Percentiles rank a stretch among this genome's conserved stretches.
Evolutionary conservation across 1,139 yeast genomes (phyloP).

Genomic region (Hansenula sp.): DNA sequence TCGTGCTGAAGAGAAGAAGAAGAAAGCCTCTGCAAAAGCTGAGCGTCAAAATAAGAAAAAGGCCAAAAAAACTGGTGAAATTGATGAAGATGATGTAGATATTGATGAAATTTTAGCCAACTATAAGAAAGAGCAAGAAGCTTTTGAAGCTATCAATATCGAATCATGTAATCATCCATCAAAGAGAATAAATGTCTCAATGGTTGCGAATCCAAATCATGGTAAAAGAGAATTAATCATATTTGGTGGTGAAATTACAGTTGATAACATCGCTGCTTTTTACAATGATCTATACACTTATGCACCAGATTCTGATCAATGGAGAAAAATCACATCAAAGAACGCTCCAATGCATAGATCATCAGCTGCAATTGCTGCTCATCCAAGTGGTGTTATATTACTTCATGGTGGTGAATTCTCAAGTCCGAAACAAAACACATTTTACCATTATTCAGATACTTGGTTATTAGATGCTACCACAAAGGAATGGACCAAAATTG

Average conservation of each 20-base stretch:
- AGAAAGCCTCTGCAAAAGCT: conserved; percentile 71
- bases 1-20: conserved; percentile 76
- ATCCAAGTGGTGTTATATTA: conserved; percentile 81
- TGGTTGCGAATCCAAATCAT: conserved; percentile 73
- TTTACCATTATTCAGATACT: conserved; percentile 94
- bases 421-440: conserved; percentile 92
- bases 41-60: conserved; percentile 69
- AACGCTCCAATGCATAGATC: conserved; percentile 91
- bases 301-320: conserved; percentile 69
- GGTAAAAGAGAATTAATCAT: conserved; percentile 73
- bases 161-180: conserved; percentile 57
- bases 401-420: conserved; percentile 97
- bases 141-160: conserved; percentile 66
- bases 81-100: conserved; percentile 82
- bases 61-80: conserved; percentile 70
- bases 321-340: conserved; percentile 78
- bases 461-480: conserved; percentile 84
- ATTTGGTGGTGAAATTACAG: conserved; percentile 83
- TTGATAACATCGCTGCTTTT: conserved; percentile 53
- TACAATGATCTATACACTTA: conserved; percentile 79
- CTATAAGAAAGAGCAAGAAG: conserved; percentile 75
- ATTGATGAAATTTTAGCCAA: conserved; percentile 80
- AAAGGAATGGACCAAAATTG: conserved; percentile 89
- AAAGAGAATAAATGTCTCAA: conserved; percentile 65
- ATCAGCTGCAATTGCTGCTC: conserved; percentile 91